These are phyloP conservation scores for Rosa hybrid DNA, from an alignment of 331 rosid genomes.

Conservation along the genomic window DNA sequence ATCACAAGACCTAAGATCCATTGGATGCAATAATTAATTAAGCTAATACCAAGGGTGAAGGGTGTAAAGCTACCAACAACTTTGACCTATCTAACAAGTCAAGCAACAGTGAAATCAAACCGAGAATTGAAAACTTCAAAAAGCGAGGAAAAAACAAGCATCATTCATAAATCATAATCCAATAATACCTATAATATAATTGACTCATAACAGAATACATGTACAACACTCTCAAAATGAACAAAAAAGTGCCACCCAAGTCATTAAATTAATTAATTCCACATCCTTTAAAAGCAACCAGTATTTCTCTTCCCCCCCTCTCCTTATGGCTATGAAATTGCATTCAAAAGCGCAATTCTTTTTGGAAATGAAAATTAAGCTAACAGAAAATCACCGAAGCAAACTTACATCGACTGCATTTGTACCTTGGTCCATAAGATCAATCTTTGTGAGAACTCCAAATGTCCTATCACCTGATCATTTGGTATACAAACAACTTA, in stretches of 20 bases:
- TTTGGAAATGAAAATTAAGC: neutral
- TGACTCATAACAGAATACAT: neutral
- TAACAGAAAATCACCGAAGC: neutral
- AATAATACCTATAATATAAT: neutral
- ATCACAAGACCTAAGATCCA: neutral
- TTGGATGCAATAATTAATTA: neutral
- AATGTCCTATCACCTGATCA: conserved; percentile 53
- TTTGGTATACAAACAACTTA: neutral
- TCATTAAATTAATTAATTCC: neutral
- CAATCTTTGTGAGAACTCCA: conserved; percentile 57
- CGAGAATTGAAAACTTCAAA: neutral
- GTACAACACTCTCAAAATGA: neutral
- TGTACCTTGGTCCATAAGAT: conserved; percentile 61
- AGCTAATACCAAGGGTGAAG: neutral
- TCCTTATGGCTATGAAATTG: too few relatives aligned
- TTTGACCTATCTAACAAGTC: neutral
- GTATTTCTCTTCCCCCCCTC: too few relatives aligned
- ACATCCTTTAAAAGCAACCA: neutral
- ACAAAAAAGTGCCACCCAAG: neutral
- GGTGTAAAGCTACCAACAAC: neutral
- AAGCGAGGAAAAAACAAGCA: neutral
- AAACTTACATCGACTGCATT: conserved; percentile 54
- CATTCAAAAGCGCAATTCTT: neutral
- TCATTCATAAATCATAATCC: neutral
- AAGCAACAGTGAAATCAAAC: neutral